These are phyloP conservation scores for Lachancea meyersii DNA, from an alignment of 805 yeast species.

Conservation along the genomic window DNA sequence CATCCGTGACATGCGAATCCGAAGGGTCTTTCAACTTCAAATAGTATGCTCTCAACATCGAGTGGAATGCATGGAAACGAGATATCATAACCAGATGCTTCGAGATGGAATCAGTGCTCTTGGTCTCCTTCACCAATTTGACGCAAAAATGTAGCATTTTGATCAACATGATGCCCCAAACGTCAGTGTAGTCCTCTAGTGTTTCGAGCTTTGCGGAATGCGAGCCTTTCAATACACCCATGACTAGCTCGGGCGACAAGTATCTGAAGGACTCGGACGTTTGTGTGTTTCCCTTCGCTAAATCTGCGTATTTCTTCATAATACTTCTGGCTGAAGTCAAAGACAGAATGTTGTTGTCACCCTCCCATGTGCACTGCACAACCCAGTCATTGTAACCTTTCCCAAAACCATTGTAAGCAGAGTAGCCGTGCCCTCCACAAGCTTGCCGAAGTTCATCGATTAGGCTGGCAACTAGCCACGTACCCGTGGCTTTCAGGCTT, in stretches of 20 bases:
- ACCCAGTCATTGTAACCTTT: constrained; percentile 88
- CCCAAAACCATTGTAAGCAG: constrained; percentile 87
- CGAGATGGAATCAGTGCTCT: constrained; percentile 32
- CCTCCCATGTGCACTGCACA: constrained; percentile 99
- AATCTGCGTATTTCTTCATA: constrained; percentile 37
- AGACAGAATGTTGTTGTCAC: constrained; percentile 84
- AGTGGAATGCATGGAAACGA: constrained; percentile 38
- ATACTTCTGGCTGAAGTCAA: constrained; percentile 77
- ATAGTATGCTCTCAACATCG: constrained; percentile 31
- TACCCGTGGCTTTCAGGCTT: constrained; percentile 79
- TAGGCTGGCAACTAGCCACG: constrained; percentile 75
- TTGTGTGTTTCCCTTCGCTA: constrained; percentile 34
- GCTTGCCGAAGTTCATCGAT: constrained; percentile 90
- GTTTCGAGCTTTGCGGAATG: constrained; percentile 27
- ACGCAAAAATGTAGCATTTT: constrained; percentile 27
- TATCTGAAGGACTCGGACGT: constrained; percentile 27
- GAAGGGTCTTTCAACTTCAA: constrained; percentile 18
- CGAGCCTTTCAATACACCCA: constrained; percentile 21
- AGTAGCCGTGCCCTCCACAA: constrained; percentile 95
- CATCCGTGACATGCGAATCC: constrained; percentile 24
- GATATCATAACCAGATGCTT: constrained; percentile 36
- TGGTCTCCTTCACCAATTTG: constrained; percentile 23
- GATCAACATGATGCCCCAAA: constrained; percentile 29
- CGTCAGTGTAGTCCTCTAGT: constrained; percentile 29
- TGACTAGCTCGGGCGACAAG: constrained; percentile 25